Base-by-base conservation (phyloP, 306 rosid genomes). In the Senna siamea region DNA sequence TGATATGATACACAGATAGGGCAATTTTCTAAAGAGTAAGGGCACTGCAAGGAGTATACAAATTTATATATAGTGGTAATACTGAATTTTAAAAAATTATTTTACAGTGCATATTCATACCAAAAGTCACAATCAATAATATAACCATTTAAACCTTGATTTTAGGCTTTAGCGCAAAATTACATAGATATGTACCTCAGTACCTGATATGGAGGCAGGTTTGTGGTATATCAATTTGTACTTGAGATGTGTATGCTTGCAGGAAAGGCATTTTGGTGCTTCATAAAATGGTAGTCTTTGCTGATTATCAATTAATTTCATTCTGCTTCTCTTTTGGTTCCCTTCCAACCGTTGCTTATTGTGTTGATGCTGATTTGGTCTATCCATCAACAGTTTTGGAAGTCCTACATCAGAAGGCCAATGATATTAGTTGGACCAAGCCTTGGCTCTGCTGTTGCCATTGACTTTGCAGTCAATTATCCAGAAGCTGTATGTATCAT, bases 371-470 rank as follows among this genome's bases (percentile, higher is more conserved):
- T 68, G 63, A 72, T 53, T 71, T 26, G 63, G 20, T 58, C 58
- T 62, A n/a, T 86, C 50, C 77, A 2, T 85, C 28, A 17, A 76
- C 90, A 94, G 97, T 87, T 94, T 82, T 94, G 97, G 98, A 87
- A 85, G 59, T 85, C 89, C 58, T 77, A 87, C 83, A 88, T 94
- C 40, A 81, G 80, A 78, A 94, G 75, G 77, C 96, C 96, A 40
- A 91, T 94, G 93, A 80, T 91, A 78, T 70, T 94, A 78, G 90
- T 94, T 70, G 97, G 98, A 85, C 97, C 97, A 69, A 91, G 97
- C 91, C 97, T 94, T 51, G 98, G 97, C 56, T 93, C 98, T 81
- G 97, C 98, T 50, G 89, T 94, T 65, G 98, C 98, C 68, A 88
- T 94, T 65, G 98, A 94, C 83, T 91, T 94, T 80, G 89, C 92